Evolutionary conservation across 495 filamentous ascomycete species (phyloP).

Genomic region (Aspergillus coremiiformis): DNA sequence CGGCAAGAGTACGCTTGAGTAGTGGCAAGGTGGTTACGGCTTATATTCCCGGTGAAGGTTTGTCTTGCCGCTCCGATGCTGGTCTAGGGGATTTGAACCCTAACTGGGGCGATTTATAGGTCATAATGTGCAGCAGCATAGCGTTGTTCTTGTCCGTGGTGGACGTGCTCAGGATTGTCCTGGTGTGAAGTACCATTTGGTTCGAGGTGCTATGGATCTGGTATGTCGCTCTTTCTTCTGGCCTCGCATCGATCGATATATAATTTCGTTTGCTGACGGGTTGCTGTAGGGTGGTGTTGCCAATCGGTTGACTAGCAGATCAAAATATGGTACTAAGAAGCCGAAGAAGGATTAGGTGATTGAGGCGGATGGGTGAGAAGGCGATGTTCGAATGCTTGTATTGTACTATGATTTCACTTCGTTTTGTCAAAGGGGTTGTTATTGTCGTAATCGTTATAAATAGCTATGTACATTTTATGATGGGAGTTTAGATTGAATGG

Average conservation of each 20-base stretch:
- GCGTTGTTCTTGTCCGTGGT: constrained; percentile 87
- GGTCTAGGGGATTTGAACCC: neutral
- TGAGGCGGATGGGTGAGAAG: neutral
- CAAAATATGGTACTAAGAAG: constrained; percentile 98
- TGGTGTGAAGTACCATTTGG: constrained; percentile 90
- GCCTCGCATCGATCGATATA: neutral
- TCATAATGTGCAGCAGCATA: constrained; percentile 98
- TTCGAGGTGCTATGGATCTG: constrained; percentile 89
- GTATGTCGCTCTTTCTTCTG: constrained; percentile 46
- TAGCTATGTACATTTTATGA: constrained; percentile 16
- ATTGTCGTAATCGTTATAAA: constrained; percentile 11
- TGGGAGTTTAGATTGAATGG: neutral
- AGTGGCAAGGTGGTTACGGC: constrained; percentile 78
- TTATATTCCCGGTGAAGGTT: constrained; percentile 92
- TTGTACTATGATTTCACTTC: constrained; percentile 4
- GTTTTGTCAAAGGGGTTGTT: constrained; percentile 1
- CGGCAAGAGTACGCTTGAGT: constrained; percentile 78
- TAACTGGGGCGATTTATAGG: constrained; percentile 37
- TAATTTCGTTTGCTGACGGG: constrained; percentile 15
- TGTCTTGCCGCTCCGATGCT: constrained; percentile 8
- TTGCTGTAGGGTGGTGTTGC: constrained; percentile 74
- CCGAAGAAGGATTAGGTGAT: constrained; percentile 58
- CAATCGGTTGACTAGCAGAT: constrained; percentile 72
- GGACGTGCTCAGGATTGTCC: constrained; percentile 94
- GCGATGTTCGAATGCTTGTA: neutral